These are phyloP conservation scores for Cicer pinnatifidum DNA, from an alignment of 306 rosid genomes.

Conservation along the genomic window DNA sequence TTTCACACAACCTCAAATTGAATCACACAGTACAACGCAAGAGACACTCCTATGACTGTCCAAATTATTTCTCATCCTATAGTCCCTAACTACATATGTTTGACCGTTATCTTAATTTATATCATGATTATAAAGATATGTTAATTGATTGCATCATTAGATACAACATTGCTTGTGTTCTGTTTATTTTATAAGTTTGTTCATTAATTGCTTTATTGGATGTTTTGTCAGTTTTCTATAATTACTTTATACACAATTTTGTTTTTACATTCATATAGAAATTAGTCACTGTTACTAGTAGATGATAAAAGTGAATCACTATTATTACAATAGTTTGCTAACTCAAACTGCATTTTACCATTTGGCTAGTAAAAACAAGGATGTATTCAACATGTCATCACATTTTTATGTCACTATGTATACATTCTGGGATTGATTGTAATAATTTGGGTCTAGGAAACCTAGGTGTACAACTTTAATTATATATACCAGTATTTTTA, in stretches of 20 bases:
- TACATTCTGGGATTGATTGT: background rate
- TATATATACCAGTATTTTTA: constrained; percentile 14
- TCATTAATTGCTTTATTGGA: background rate
- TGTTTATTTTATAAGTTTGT: background rate
- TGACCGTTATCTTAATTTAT: background rate
- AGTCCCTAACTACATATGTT: background rate
- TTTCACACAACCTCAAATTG: too few species aligned
- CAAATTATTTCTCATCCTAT: background rate
- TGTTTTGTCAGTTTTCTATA: background rate
- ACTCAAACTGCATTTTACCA: constrained; percentile 4
- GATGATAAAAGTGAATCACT: background rate
- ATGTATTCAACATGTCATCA: background rate
- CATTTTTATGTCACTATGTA: background rate
- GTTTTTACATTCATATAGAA: background rate
- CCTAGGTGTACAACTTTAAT: background rate
- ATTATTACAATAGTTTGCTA: background rate
- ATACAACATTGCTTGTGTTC: background rate
- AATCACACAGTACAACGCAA: too few species aligned
- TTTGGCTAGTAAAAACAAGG: background rate
- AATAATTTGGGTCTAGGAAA: background rate
- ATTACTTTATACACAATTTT: background rate
- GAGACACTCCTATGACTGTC: background rate
- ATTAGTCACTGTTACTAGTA: constrained; percentile 2
- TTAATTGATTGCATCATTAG: background rate
- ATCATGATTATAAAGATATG: background rate